phyloP scores from a whole-genome alignment of 176 grass and related monocot genomes.

The Rhynchospora breviuscula region DNA sequence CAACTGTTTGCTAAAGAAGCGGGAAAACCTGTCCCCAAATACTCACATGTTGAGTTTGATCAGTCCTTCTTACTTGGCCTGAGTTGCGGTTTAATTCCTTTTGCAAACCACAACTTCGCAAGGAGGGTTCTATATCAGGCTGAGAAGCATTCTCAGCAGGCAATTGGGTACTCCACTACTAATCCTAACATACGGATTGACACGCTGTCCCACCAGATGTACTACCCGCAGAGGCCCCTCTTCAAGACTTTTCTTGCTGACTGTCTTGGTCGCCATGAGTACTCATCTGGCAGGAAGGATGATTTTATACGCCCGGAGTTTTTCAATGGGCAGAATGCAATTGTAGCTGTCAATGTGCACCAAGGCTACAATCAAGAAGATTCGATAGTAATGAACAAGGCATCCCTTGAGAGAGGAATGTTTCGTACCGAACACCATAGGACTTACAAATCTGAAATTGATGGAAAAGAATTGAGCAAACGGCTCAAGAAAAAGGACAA shows the following conservation, averaged over 20 bases:
- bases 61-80: conserved; percentile 76
- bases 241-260: conserved; percentile 83
- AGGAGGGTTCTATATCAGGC: conserved; percentile 79
- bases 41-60: conserved; percentile 85
- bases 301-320: conserved; percentile 59
- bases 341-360: conserved; percentile 94
- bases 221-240: conserved; percentile 87
- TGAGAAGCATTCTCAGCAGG: conserved; percentile 95
- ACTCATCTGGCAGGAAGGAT: conserved; percentile 49
- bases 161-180: conserved; percentile 89
- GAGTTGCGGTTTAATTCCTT: conserved; percentile 86
- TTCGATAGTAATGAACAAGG: conserved; percentile 91
- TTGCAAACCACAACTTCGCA: conserved; percentile 96
- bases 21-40: conserved; percentile 33
- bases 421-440: conserved; percentile 76
- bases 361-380: conserved; percentile 98
- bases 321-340: conserved; percentile 97
- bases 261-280: conserved; percentile 59
- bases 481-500: conserved; percentile 63
- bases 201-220: conserved; percentile 85
- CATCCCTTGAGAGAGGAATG: conserved; percentile 93
- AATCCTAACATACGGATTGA: conserved; percentile 81
- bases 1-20: conserved; percentile 44
- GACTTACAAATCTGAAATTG: conserved; percentile 83
- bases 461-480: conserved; percentile 59